These are phyloP conservation scores for Aleurites moluccanus DNA, from an alignment of 441 rosid species.

Conservation along the genomic window DNA sequence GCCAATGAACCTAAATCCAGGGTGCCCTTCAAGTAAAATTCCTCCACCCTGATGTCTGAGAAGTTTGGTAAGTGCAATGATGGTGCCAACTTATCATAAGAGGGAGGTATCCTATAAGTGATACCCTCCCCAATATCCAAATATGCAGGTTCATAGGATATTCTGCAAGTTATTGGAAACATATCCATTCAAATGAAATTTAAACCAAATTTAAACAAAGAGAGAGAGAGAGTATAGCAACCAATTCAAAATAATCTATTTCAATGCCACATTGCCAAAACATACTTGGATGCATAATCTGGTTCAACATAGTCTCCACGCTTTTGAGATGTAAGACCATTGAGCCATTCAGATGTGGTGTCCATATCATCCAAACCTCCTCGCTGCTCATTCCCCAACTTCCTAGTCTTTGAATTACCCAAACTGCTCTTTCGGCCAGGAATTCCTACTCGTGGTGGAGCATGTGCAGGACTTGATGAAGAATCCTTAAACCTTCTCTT, in stretches of 20 bases:
- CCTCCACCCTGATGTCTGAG: conserved; percentile 81
- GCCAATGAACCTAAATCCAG: conserved; percentile 94
- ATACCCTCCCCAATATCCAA: conserved; percentile 93
- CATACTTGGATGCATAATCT: conserved; percentile 63
- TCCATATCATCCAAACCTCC: conserved; percentile 62
- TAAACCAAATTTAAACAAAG: not conserved
- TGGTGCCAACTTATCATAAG: conserved; percentile 79
- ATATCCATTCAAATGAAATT: conserved; percentile 16
- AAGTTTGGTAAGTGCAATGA: conserved; percentile 86
- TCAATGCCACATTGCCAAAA: conserved; percentile 11
- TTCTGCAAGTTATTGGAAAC: conserved; percentile 49
- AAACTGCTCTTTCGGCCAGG: conserved; percentile 47
- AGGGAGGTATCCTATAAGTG: conserved; percentile 80
- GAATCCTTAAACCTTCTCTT: conserved; percentile 77
- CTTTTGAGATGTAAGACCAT: conserved; percentile 51
- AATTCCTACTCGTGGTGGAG: conserved; percentile 39
- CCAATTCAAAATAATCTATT: conserved; percentile 3
- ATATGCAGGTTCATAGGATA: conserved; percentile 80
- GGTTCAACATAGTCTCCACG: conserved; percentile 45
- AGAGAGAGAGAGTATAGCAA: not conserved
- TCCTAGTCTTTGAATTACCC: conserved; percentile 58
- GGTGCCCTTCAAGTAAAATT: conserved; percentile 82
- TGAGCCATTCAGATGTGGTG: conserved; percentile 53
- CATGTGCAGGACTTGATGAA: conserved; percentile 43
- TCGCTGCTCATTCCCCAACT: conserved; percentile 55